Conservation (phyloP, 805 yeast species). For the Kazachstania bromeliacearum region DNA sequence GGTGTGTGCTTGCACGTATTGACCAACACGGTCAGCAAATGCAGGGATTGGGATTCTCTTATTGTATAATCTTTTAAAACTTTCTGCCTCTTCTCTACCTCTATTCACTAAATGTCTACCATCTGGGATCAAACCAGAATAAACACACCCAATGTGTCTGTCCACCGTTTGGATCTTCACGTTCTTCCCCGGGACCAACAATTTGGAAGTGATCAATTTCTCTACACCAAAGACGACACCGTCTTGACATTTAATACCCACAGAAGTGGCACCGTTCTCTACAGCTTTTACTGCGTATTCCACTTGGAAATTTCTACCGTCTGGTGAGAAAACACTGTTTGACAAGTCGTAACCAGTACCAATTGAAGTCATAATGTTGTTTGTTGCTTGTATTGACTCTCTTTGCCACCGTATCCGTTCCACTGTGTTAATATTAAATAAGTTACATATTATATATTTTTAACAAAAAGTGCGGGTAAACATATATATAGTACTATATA, state of each 20-base stretch:
- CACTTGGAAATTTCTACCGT: slow-evolving; percentile 93
- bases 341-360: slow-evolving; percentile 99
- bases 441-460: too few relatives aligned
- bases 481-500: background rate
- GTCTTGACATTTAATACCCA: slow-evolving; percentile 86
- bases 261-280: slow-evolving; percentile 91
- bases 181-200: slow-evolving; percentile 83
- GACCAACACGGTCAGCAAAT: slow-evolving; percentile 78
- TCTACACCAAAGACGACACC: slow-evolving; percentile 98
- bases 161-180: slow-evolving; percentile 88
- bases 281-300: slow-evolving; percentile 97
- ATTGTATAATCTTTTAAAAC: slow-evolving; percentile 69
- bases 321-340: slow-evolving; percentile 83
- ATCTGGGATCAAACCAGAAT: slow-evolving; percentile 92
- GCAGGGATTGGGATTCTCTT: slow-evolving; percentile 71
- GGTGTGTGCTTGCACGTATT: slow-evolving; percentile 90
- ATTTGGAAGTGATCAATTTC: slow-evolving; percentile 75
- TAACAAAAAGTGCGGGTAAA: too few relatives aligned
- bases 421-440: too few relatives aligned
- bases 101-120: slow-evolving; percentile 88
- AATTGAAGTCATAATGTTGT: slow-evolving; percentile 59
- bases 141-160: slow-evolving; percentile 87
- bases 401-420: background rate
- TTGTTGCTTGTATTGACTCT: background rate
- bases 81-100: slow-evolving; percentile 84